phyloP scores from a whole-genome alignment of 1,139 yeast genomes.

The Geotrichum carabidarum region DNA sequence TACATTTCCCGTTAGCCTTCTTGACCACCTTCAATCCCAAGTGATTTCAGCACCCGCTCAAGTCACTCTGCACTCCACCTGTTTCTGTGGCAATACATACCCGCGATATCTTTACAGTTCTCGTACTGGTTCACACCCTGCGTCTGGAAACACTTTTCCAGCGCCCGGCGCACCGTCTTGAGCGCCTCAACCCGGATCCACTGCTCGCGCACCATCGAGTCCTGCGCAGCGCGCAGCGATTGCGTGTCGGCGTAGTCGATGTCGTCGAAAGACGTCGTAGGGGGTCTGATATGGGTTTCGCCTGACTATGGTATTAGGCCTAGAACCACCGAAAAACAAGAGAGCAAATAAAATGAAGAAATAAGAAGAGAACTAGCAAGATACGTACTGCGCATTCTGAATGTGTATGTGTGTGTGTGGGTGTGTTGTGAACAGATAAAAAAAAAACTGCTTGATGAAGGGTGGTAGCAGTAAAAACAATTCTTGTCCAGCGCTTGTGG shows the following conservation, averaged over 20 bases:
- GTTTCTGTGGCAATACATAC: slow-evolving; percentile 22
- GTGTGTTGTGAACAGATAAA: too few species aligned
- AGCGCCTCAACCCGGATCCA: slow-evolving; percentile 68
- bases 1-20: too few species aligned
- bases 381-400: slow-evolving; percentile 2
- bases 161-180: slow-evolving; percentile 65
- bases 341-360: too few species aligned
- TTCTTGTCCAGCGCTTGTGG: neutral
- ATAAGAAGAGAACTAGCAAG: too few species aligned
- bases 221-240: slow-evolving; percentile 67
- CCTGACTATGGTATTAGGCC: neutral
- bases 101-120: slow-evolving; percentile 73
- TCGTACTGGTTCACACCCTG: slow-evolving; percentile 72
- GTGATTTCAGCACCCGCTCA: neutral
- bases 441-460: too few species aligned
- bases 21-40: too few species aligned
- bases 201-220: slow-evolving; percentile 72
- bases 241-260: slow-evolving; percentile 66
- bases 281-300: slow-evolving; percentile 56
- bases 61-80: neutral
- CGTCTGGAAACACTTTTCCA: slow-evolving; percentile 56
- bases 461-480: neutral
- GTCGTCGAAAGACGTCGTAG: slow-evolving; percentile 76
- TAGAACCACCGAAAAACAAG: neutral
- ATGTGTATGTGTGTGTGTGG: too few species aligned